Evolutionary conservation across 2,329 filamentous ascomycete species (phyloP).

Genomic region (Fonsecaea monophora): DNA sequence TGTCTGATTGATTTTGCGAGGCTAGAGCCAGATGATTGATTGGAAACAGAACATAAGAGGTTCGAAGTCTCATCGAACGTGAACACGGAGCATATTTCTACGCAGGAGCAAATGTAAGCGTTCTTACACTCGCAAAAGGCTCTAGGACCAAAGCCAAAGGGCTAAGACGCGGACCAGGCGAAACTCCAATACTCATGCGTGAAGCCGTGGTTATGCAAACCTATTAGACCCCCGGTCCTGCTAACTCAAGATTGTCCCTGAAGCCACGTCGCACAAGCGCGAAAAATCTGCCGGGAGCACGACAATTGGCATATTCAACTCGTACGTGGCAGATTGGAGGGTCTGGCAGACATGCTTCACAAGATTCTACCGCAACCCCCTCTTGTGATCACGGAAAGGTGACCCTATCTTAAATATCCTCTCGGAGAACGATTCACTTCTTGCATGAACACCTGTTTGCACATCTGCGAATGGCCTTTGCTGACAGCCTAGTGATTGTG

Average conservation of each 20-base stretch:
- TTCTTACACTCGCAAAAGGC: neutral
- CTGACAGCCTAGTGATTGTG: neutral
- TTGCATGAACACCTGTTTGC: conserved; percentile 10
- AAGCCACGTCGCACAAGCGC: conserved; percentile 19
- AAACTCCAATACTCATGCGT: conserved; percentile 28
- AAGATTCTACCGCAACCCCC: conserved; percentile 21
- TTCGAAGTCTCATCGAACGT: neutral
- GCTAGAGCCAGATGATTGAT: conserved; percentile 12
- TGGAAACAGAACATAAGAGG: neutral
- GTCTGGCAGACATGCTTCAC: conserved; percentile 20
- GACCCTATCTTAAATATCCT: conserved; percentile 20
- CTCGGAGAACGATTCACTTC: conserved; percentile 25
- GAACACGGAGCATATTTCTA: neutral
- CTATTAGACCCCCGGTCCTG: conserved; percentile 5
- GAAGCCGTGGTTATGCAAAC: conserved; percentile 19
- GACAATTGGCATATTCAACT: neutral
- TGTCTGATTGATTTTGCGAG: conserved; percentile 38
- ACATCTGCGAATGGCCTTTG: neutral
- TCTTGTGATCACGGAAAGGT: conserved; percentile 26
- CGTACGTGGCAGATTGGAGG: conserved; percentile 13
- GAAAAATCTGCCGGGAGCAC: conserved; percentile 3
- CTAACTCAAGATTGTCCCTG: conserved; percentile 9
- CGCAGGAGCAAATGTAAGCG: neutral
- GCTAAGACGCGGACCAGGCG: conserved; percentile 21
- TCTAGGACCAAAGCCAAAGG: neutral